Evolutionary conservation across 305 asterid genomes (phyloP).

Genomic region (Euphrasia arctica): DNA sequence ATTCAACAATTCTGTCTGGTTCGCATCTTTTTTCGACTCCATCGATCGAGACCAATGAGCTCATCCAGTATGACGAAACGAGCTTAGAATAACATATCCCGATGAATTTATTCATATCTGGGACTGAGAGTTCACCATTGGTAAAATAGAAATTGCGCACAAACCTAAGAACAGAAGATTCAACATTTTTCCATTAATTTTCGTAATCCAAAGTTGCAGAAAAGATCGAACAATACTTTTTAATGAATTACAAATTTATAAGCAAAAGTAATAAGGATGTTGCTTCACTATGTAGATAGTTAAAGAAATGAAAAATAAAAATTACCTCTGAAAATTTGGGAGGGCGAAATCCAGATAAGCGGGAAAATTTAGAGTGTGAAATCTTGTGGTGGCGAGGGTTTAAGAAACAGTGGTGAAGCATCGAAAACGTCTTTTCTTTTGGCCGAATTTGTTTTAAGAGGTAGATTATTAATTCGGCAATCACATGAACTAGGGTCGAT

Average conservation of each 20-base stretch:
- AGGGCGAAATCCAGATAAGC: constrained; percentile 48
- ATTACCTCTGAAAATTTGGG: constrained; percentile 68
- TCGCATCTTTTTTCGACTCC: constrained; percentile 30
- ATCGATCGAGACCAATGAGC: constrained; percentile 27
- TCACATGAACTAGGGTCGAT: too few species aligned
- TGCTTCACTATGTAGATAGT: not conserved
- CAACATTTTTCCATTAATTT: too few species aligned
- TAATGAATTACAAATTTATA: constrained; percentile 2
- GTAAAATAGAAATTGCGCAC: constrained; percentile 4
- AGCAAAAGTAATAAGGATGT: not conserved
- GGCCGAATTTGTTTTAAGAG: too few species aligned
- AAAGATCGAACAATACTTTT: too few species aligned
- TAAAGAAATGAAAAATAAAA: not conserved
- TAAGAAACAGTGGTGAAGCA: not conserved
- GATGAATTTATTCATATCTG: constrained; percentile 22
- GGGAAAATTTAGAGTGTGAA: not conserved
- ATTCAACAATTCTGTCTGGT: constrained; percentile 32
- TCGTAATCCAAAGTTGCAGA: too few species aligned
- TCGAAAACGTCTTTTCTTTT: too few species aligned
- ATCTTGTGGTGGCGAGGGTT: not conserved
- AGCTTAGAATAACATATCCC: constrained; percentile 28
- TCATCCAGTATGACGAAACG: constrained; percentile 24
- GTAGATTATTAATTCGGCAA: too few species aligned
- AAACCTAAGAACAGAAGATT: too few species aligned
- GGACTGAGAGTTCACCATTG: constrained; percentile 30